Evolutionary conservation across 2,329 filamentous ascomycete genomes (phyloP).

Genomic region (Leptosphaerulina australis): DNA sequence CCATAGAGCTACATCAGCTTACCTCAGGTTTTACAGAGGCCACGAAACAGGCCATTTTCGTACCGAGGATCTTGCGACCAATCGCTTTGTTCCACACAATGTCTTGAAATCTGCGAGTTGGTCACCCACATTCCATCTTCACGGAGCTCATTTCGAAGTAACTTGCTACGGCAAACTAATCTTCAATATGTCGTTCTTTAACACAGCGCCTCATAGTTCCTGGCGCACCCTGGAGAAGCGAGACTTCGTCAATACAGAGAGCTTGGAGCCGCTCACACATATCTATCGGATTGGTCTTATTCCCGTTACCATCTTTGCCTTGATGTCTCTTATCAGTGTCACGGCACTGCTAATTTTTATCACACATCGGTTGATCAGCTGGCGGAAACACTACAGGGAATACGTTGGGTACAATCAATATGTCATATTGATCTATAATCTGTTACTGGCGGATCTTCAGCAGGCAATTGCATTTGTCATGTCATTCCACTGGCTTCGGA

Average conservation of each 20-base stretch:
- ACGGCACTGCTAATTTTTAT: conserved; percentile 55
- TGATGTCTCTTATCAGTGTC: conserved; percentile 56
- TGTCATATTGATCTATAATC: conserved; percentile 60
- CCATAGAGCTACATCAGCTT: neutral
- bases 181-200: conserved; percentile 19
- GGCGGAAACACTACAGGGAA: conserved; percentile 55
- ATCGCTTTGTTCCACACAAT: conserved; percentile 23
- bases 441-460: conserved; percentile 60
- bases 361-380: conserved; percentile 59
- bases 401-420: conserved; percentile 62
- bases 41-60: conserved; percentile 9
- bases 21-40: conserved; percentile 1
- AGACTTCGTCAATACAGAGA: conserved; percentile 34
- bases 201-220: conserved; percentile 17
- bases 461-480: conserved; percentile 59
- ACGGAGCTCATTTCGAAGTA: neutral
- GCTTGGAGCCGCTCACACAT: conserved; percentile 39
- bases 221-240: conserved; percentile 23
- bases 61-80: conserved; percentile 3
- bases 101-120: conserved; percentile 21
- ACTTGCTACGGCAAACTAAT: conserved; percentile 4
- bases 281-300: conserved; percentile 52
- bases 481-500: conserved; percentile 55
- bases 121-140: conserved; percentile 1
- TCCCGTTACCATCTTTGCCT: conserved; percentile 54